These are phyloP conservation scores for Hymenoscyphus linearis DNA, from an alignment of 2,329 filamentous ascomycete genomes.

Conservation along the genomic window DNA sequence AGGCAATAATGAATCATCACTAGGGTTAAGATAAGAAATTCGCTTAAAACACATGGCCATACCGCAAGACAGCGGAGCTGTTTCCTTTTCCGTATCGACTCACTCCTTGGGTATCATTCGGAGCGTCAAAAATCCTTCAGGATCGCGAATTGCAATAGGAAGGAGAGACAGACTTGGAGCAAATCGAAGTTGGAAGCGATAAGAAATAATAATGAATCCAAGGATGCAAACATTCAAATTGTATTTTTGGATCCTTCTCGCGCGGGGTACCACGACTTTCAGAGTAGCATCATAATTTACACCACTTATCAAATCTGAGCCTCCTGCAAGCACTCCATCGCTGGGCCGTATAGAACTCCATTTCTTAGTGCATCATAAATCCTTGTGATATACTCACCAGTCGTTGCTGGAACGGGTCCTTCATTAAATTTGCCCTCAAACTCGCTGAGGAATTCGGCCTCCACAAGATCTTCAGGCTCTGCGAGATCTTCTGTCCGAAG, in stretches of 20 bases:
- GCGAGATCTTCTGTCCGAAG: background rate
- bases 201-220: background rate
- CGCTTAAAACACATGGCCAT: background rate
- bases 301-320: background rate
- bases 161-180: background rate
- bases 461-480: background rate
- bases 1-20: background rate
- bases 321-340: conserved; percentile 1
- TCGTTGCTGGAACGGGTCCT: background rate
- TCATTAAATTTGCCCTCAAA: background rate
- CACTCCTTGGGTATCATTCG: background rate
- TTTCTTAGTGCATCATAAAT: background rate
- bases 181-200: background rate
- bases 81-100: background rate
- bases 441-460: background rate
- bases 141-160: background rate
- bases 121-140: background rate
- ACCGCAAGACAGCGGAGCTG: background rate
- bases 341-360: background rate
- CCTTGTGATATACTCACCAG: background rate
- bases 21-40: background rate
- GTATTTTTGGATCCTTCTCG: too few species aligned
- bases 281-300: too few species aligned
- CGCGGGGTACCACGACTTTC: too few species aligned
- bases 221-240: too few species aligned